Conservation (phyloP, 208 protist species). For the Trypanosomatidae sp. region DNA sequence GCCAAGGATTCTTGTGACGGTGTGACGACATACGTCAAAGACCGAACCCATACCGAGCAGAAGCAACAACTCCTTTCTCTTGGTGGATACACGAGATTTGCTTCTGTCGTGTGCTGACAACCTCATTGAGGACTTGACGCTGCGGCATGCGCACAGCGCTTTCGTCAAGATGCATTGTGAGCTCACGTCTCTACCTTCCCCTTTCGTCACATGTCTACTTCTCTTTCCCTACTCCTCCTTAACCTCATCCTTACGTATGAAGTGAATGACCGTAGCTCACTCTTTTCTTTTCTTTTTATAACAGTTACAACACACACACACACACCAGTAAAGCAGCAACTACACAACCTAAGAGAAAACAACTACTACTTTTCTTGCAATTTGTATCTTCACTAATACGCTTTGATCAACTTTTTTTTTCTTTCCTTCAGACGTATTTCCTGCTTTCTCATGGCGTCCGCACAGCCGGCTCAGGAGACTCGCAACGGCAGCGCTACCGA, state of each 20-base stretch:
- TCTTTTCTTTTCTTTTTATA: neutral
- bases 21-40: neutral
- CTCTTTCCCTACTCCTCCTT: neutral
- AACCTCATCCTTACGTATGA: neutral
- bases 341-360: slow-evolving; percentile 7
- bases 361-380: neutral
- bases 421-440: neutral
- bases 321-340: neutral
- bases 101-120: neutral
- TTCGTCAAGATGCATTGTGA: neutral
- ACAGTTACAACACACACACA: neutral
- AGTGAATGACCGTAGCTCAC: neutral
- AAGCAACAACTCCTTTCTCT: neutral
- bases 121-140: neutral
- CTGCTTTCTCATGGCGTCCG: slow-evolving; percentile 5
- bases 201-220: neutral
- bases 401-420: neutral
- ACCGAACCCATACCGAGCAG: too few relatives aligned
- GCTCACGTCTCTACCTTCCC: neutral
- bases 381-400: neutral
- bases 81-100: neutral
- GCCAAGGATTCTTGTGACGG: neutral
- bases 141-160: neutral
- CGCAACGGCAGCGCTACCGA: neutral
- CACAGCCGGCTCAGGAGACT: neutral